These are phyloP conservation scores for Senna siamea DNA, from an alignment of 306 rosid species.

Conservation along the genomic window DNA sequence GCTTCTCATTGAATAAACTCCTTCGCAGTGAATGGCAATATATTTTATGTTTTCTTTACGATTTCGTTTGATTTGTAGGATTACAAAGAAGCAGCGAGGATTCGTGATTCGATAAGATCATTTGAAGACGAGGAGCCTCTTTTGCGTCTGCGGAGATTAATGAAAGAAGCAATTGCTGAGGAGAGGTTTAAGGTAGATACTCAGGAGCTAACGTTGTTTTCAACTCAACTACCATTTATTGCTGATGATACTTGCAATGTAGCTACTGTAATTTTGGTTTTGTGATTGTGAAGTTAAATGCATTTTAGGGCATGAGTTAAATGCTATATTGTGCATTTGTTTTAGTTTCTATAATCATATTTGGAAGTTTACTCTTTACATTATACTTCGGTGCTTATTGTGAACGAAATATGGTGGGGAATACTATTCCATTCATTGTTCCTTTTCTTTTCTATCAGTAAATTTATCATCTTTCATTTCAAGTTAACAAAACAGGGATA, in stretches of 20 bases:
- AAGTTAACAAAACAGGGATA: not conserved
- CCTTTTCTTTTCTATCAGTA: not conserved
- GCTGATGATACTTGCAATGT: not conserved
- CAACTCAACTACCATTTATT: not conserved
- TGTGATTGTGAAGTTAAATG: not conserved
- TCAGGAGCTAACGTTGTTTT: not conserved
- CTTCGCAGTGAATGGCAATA: not conserved
- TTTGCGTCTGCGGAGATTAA: conserved; percentile 65
- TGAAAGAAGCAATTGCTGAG: conserved; percentile 77
- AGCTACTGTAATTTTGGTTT: not conserved
- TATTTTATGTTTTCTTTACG: not conserved
- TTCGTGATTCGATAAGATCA: conserved; percentile 75
- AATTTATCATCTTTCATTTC: conserved; percentile 10
- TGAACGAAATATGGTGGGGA: not conserved
- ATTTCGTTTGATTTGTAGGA: conserved; percentile 50
- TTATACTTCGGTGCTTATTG: not conserved
- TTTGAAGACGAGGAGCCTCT: conserved; percentile 91
- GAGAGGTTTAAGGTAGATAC: conserved; percentile 75
- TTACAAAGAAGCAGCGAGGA: conserved; percentile 93
- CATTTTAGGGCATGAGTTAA: not conserved
- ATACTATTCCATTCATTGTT: conserved; percentile 1
- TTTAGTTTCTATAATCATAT: not conserved
- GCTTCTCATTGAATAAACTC: not conserved
- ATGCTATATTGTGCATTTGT: not conserved
- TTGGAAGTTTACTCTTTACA: not conserved